phyloP scores from a whole-genome alignment of 2,329 filamentous ascomycete species.

The Penicillium sp. region DNA sequence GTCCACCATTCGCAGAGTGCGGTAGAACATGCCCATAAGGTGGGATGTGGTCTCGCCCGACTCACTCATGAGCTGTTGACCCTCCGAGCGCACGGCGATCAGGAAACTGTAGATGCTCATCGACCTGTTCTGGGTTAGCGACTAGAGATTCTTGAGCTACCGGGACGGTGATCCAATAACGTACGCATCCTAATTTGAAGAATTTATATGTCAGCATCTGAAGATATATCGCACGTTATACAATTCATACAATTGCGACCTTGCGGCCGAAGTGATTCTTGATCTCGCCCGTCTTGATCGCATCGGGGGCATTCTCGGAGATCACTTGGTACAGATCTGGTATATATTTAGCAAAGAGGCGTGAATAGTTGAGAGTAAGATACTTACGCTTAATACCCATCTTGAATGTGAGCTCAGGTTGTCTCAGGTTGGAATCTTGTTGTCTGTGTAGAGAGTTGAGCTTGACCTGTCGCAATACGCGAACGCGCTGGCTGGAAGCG shows the following conservation, averaged over 20 bases:
- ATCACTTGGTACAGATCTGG: constrained; percentile 74
- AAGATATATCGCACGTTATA: not conserved
- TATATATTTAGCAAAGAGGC: constrained; percentile 47
- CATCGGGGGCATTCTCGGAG: constrained; percentile 90
- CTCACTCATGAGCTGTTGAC: constrained; percentile 93
- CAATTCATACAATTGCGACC: constrained; percentile 75
- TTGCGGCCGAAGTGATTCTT: constrained; percentile 99
- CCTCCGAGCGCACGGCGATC: constrained; percentile 93
- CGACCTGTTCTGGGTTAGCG: constrained; percentile 57
- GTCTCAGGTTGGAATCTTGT: constrained; percentile 1
- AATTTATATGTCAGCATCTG: constrained; percentile 20
- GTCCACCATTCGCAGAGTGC: constrained; percentile 95
- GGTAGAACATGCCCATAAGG: constrained; percentile 99
- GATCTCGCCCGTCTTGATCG: constrained; percentile 95
- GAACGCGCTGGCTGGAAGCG: constrained; percentile 22
- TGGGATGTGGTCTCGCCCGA: constrained; percentile 96
- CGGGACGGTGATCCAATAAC: constrained; percentile 15
- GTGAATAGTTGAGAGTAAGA: constrained; percentile 40
- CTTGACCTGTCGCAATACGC: constrained; percentile 9
- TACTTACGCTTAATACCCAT: constrained; percentile 56
- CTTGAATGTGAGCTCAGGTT: constrained; percentile 14
- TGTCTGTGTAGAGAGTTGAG: constrained; percentile 1
- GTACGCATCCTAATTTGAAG: constrained; percentile 57
- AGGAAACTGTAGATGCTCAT: constrained; percentile 99
- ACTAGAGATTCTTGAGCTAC: not conserved